Evolutionary conservation across 768 basidiomycete genomes (phyloP), one percentile per base, ranked within the genome.

Genomic region (Russula sp.): DNA sequence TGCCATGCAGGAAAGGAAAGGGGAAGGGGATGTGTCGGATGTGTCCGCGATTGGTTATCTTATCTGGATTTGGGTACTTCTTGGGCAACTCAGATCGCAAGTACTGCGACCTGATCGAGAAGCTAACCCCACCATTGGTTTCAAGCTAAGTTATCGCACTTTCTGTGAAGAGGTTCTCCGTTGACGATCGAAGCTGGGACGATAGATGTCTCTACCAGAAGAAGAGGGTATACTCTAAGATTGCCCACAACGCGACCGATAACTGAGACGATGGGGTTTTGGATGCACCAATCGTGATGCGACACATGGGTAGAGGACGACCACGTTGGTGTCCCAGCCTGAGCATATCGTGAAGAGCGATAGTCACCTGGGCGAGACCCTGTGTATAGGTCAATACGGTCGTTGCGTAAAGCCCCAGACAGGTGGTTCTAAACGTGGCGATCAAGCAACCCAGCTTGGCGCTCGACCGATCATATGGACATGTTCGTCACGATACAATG

Each of bases 31-130:
- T 13, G 18, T 18, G 34, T 32, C 22, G 39, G 45, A 47, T 50
- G 7, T 39, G 29, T 58, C 58, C 16, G 35, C 51, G 43, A 60
- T 53, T 25, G 59, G 29, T 35, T 29, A 60, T 60, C 16, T 52
- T 52, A 59, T 59, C 42, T 13, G 13, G 14, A 16, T 11, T 29
- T 29, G 1, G 25, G 25, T n/a, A 29, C 25, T 29, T 29, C 25
- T 29, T 29, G 25, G 25, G 25, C 25, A 29, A 29, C 25, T 29
- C 25, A 29, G 46, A n/a, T 36, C 13, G 45, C 13, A n/a, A 34
- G 7, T n/a, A 41, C 29, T 32, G 39, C 39, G 39, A 16, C 39
- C 41, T 41, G 52, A 54, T 54, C 52, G 53, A 42, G 53, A 11
- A 47, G 38, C 10, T 22, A 8, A 29, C 25, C 18, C 9, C 13